Percentiles rank a stretch among this genome's conserved stretches.
These are phyloP conservation scores for Trichaptum fuscoviolaceum DNA, from an alignment of 768 basidiomycete species.

Conservation along the genomic window DNA sequence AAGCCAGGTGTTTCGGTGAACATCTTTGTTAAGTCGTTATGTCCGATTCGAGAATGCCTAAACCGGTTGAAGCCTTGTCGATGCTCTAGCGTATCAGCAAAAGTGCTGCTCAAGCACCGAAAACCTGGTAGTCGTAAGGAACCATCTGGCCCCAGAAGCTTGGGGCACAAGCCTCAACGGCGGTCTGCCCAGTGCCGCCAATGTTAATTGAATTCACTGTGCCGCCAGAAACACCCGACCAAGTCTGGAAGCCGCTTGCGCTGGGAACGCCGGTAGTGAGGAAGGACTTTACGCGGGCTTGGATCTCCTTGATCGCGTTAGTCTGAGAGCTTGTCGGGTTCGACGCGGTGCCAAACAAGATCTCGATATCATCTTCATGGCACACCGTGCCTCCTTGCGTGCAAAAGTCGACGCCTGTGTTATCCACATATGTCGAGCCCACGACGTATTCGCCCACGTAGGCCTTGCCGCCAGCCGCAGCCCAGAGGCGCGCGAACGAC, in stretches of 20 bases:
- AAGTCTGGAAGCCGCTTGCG: constrained; percentile 37
- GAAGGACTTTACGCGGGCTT: constrained; percentile 65
- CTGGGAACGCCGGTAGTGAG: constrained; percentile 60
- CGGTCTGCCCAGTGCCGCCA: constrained; percentile 49
- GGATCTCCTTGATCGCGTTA: constrained; percentile 59
- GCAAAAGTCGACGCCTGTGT: constrained; percentile 53
- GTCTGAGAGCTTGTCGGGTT: constrained; percentile 52
- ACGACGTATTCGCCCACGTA: constrained; percentile 61
- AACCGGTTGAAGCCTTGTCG: not conserved
- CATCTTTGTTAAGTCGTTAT: not conserved
- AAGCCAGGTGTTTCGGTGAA: not conserved
- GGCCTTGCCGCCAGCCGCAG: constrained; percentile 55
- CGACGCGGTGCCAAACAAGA: constrained; percentile 58
- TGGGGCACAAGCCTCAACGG: constrained; percentile 56
- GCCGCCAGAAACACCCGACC: constrained; percentile 47
- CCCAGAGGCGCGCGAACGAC: constrained; percentile 68
- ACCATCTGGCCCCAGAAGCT: constrained; percentile 63
- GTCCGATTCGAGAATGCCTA: not conserved
- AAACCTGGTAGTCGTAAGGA: constrained; percentile 71
- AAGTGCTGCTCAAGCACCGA: constrained; percentile 12
- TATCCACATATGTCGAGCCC: constrained; percentile 70
- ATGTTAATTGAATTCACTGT: constrained; percentile 55
- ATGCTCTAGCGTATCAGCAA: not conserved
- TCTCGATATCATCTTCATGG: constrained; percentile 79
- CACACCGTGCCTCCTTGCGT: constrained; percentile 53